Base-by-base conservation (phyloP, 805 yeast species). In the Spathaspora girioi region DNA sequence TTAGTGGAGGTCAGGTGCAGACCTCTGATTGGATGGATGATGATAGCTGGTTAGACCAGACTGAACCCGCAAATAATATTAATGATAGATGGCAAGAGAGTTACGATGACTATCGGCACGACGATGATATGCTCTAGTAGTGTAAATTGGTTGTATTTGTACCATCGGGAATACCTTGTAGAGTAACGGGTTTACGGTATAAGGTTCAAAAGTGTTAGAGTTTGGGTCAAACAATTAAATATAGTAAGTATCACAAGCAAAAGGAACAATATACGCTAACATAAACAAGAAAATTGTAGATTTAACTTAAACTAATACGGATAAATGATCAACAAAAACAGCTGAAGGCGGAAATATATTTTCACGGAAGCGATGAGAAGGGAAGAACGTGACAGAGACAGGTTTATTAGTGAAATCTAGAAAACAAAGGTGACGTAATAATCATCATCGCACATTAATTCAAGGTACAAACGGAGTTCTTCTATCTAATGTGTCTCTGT, bases 1-100 rank as follows among this genome's bases (percentile, higher is more conserved):
- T 73, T 19, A 70, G 75, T 53, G 78, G 78, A 0, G 67, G 71
- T 41, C 79, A 74, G 56, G 74, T 74, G 17, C 58, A 60, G 32
- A 46, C 59, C 8, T 26, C 45, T 3, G 65, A 62, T 50, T 74
- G 79, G 79, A 60, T 68, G 55, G 75, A 71, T 47, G 73, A 68
- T 23, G 53, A 49, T 32, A 53, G 48, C 26, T 50, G 54, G 54
- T 53, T 53, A 29, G 45, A 44, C 15, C 45, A 47, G 14, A 41
- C 38, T 38, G 50, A 48, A 20, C 41, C 45, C 52, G 49, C 32
- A 23, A 53, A 51, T 32, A 61, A 70, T n/a, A 52, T 70, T 32
- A 56, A 59, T n/a, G 56, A 56, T 23, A 62, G 56, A 29, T 64
- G 67, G 63, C 75, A 73, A 55, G 75, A 73, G 47, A 65, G 71